These are phyloP conservation scores for Sporothrix dimorphospora DNA, from an alignment of 2,329 filamentous ascomycete species.

Conservation along the genomic window DNA sequence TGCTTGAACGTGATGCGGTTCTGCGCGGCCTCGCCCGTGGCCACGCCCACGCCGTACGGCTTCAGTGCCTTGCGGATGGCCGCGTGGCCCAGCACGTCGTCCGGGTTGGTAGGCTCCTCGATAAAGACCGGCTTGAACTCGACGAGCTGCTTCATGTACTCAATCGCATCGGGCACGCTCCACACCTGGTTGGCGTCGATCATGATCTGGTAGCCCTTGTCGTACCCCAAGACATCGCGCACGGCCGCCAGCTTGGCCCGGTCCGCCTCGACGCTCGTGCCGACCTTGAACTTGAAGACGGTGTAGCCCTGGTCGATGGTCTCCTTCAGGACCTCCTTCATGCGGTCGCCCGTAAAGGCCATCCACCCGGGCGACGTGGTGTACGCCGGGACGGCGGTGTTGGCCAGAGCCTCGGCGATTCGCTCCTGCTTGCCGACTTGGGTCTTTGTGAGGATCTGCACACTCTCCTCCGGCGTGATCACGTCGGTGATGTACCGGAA, in stretches of 20 bases:
- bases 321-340: constrained; percentile 73
- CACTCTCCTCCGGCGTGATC: constrained; percentile 82
- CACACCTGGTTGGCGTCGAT: constrained; percentile 92
- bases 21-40: constrained; percentile 93
- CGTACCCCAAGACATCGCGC: constrained; percentile 55
- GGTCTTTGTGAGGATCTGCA: constrained; percentile 68
- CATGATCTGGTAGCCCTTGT: constrained; percentile 84
- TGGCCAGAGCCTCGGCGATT: constrained; percentile 72
- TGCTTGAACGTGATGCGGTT: constrained; percentile 96
- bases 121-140: constrained; percentile 94
- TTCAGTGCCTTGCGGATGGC: constrained; percentile 79
- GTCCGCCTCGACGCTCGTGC: constrained; percentile 73
- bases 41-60: constrained; percentile 77
- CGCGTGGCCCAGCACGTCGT: constrained; percentile 87
- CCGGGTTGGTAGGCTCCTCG: constrained; percentile 88
- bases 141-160: constrained; percentile 79
- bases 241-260: constrained; percentile 71
- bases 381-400: constrained; percentile 82
- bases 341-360: constrained; percentile 87
- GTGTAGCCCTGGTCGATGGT: constrained; percentile 77
- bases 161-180: constrained; percentile 87
- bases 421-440: constrained; percentile 71
- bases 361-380: constrained; percentile 90
- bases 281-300: constrained; percentile 93
- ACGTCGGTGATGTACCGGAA: constrained; percentile 95